Conservation (phyloP, 1,284 basidiomycete genomes). For the Coniferiporia weirii region DNA sequence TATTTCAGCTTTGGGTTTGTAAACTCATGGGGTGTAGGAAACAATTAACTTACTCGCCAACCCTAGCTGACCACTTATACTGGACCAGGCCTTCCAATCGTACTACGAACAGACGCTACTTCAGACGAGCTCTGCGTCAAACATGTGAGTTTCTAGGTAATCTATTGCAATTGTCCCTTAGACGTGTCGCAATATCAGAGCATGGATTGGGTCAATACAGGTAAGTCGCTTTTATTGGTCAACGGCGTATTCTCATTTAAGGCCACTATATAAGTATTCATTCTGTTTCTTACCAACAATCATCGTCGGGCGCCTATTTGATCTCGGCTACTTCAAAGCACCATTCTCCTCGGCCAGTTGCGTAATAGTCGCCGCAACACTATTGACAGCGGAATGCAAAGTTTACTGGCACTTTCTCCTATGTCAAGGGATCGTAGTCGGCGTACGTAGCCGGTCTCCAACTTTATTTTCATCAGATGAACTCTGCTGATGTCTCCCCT, state of each 20-base stretch:
- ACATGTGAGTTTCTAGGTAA: conserved; percentile 24
- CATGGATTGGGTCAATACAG: conserved; percentile 39
- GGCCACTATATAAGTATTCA: conserved; percentile 32
- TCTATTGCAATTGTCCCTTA: background rate
- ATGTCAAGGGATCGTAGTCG: conserved; percentile 48
- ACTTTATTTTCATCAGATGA: no score
- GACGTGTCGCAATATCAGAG: conserved; percentile 16
- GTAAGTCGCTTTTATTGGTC: conserved; percentile 17
- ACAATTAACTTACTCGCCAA: background rate
- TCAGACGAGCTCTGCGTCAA: conserved; percentile 30
- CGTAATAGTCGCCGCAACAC: conserved; percentile 44
- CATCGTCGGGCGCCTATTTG: conserved; percentile 50
- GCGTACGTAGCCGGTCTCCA: conserved; percentile 20
- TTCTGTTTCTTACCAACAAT: conserved; percentile 38
- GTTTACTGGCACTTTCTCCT: conserved; percentile 57
- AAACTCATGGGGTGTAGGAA: conserved; percentile 39
- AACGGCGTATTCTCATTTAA: conserved; percentile 19
- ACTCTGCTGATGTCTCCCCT: conserved; percentile 19
- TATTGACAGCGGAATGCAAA: conserved; percentile 50
- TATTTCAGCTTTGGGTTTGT: conserved; percentile 33
- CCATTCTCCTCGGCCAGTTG: conserved; percentile 40
- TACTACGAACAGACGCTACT: conserved; percentile 45
- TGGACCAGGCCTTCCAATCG: conserved; percentile 41
- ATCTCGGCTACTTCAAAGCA: conserved; percentile 49
- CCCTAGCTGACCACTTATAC: conserved; percentile 23